Evolutionary conservation across 306 rosid genomes (phyloP), one percentile per base, ranked within the genome.

Genomic region (Prunus dulcis): DNA sequence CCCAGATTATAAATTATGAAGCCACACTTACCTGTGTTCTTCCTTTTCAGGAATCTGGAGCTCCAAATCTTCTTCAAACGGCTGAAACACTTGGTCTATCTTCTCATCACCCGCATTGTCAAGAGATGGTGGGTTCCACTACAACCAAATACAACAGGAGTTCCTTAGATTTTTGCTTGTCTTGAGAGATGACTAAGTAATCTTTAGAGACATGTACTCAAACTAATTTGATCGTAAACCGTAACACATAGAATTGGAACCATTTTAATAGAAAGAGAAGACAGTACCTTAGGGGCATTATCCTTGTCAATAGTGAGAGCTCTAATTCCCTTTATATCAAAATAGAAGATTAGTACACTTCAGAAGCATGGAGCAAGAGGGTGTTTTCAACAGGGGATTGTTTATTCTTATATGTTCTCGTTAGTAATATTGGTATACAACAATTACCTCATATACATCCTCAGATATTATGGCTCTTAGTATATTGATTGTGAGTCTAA

Each of bases 261-360:
- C 51, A 22, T 6, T 7, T 12, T 12, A 14, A 58, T 5, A 64
- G 25, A 32, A 17, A 55, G 8, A 69, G 56, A 2, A 30, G 27
- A 22, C 1, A 72, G 57, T 86, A 95, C 98, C 98, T 95, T 92
- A 25, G 99, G 97, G 76, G 96, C 83, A 84, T 92, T 95, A 64
- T 95, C 99, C 84, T 90, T 95, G 89, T 95, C 97, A 74, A 95
- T 80, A 74, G 93, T 86, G 89, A 95, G 87, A 85, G 97, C 91
- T 78, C 99, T 85, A 55, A 95, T 92, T 80, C 99, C 99, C 97
- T 95, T 79, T 58, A 66, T 69, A 71, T 78, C 68, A 80, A 81
- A 73, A 80, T 8, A 74, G 46, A 62, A 55, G 32, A 67, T 87
- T 73, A 76, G 74, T 61, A 82, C 63, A 82, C 72, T 69, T 28